These are phyloP conservation scores for Endotrypanum monterogeii DNA, from an alignment of 208 protist species.

Conservation along the genomic window DNA sequence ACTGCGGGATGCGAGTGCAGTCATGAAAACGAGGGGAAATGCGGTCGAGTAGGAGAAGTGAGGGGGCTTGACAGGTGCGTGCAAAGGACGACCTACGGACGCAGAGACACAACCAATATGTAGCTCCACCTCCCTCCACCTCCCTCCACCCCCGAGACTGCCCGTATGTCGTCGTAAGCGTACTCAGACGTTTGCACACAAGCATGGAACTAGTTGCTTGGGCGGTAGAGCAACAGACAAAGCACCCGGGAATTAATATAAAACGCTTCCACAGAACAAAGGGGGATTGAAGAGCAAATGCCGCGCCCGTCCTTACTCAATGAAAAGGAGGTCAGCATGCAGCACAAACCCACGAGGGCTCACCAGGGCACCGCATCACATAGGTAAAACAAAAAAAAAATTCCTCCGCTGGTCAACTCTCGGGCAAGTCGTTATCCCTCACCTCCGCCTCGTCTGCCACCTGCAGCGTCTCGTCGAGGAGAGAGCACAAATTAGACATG, in stretches of 20 bases:
- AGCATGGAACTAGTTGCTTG: neutral
- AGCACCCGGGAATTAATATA: too few relatives aligned
- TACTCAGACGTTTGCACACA: neutral
- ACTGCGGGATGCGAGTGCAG: neutral
- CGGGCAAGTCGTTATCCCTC: constrained; percentile 62
- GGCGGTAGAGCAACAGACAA: neutral
- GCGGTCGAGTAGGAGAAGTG: neutral
- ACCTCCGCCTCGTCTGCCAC: constrained; percentile 89
- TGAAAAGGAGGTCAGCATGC: neutral
- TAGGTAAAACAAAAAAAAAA: neutral
- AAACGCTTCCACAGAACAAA: neutral
- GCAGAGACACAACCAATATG: neutral
- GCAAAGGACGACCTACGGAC: neutral
- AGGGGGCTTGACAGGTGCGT: neutral
- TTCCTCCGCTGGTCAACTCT: constrained; percentile 12
- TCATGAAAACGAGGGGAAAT: neutral
- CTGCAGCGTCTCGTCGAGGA: constrained; percentile 86
- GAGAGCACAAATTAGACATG: constrained; percentile 66
- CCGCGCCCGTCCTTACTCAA: neutral
- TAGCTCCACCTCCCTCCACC: neutral
- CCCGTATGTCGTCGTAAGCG: neutral
- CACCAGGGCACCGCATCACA: neutral
- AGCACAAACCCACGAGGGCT: neutral
- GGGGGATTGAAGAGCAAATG: neutral
- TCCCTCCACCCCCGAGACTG: neutral